Conservation (phyloP, 2,329 filamentous ascomycete species). For the Pseudogymnoascus sp. region DNA sequence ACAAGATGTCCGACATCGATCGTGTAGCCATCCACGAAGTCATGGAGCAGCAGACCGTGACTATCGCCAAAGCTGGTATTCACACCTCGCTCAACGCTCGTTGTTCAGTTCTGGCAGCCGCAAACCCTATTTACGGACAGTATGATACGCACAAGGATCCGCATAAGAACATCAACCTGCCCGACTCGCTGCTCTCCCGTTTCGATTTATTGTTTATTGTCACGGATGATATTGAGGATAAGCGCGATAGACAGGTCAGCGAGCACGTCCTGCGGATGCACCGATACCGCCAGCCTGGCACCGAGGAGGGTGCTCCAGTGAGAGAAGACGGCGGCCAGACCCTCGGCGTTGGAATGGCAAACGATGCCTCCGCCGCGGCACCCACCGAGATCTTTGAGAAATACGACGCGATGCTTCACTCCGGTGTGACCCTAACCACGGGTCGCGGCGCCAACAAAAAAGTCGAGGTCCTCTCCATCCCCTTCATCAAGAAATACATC, state of each 20-base stretch:
- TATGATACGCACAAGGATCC: slow-evolving; percentile 98
- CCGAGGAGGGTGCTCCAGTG: slow-evolving; percentile 88
- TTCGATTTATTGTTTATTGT: slow-evolving; percentile 97
- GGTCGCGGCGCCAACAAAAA: slow-evolving; percentile 68
- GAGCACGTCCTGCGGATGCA: slow-evolving; percentile 98
- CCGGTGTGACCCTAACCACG: slow-evolving; percentile 71
- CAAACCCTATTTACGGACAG: slow-evolving; percentile 96
- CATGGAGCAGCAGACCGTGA: slow-evolving; percentile 99
- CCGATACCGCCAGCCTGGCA: slow-evolving; percentile 82
- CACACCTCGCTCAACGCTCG: slow-evolving; percentile 95
- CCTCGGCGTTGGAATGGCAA: slow-evolving; percentile 78
- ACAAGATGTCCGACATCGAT: slow-evolving; percentile 99
- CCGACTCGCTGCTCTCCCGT: slow-evolving; percentile 92
- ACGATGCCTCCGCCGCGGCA: slow-evolving; percentile 61
- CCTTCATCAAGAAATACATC: slow-evolving; percentile 99
- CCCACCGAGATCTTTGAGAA: slow-evolving; percentile 92
- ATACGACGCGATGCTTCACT: slow-evolving; percentile 91
- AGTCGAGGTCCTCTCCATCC: slow-evolving; percentile 85
- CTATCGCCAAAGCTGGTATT: slow-evolving; percentile 96
- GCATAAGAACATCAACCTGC: slow-evolving; percentile 95
- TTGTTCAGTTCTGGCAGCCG: slow-evolving; percentile 91
- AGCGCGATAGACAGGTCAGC: slow-evolving; percentile 80
- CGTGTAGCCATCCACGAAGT: slow-evolving; percentile 99
- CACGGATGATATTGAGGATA: slow-evolving; percentile 95
- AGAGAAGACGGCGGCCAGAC: slow-evolving; percentile 79